These are phyloP conservation scores for Fusarium buharicum DNA, from an alignment of 2,329 filamentous ascomycete species.

Conservation along the genomic window DNA sequence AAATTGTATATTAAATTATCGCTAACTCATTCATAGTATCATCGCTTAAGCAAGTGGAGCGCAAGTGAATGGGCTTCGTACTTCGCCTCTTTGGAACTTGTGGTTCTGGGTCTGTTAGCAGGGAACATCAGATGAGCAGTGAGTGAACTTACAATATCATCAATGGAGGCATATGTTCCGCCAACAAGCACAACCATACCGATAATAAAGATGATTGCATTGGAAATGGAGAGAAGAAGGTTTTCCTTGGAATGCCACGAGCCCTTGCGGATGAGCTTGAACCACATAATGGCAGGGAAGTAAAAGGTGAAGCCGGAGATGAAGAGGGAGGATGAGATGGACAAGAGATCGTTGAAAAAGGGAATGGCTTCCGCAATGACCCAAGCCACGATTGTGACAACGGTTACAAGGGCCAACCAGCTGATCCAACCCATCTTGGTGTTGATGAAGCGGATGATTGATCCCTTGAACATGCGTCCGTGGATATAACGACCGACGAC, in stretches of 20 bases:
- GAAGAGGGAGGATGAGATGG: slow-evolving; percentile 62
- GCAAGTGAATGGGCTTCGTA: slow-evolving; percentile 47
- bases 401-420: slow-evolving; percentile 69
- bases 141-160: slow-evolving; percentile 46
- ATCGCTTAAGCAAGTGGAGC: slow-evolving; percentile 42
- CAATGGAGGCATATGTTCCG: slow-evolving; percentile 49
- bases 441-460: slow-evolving; percentile 59
- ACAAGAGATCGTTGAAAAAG: slow-evolving; percentile 75
- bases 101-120: slow-evolving; percentile 37
- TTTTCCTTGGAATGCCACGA: slow-evolving; percentile 47
- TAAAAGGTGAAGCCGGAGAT: slow-evolving; percentile 59
- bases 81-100: slow-evolving; percentile 43
- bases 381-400: slow-evolving; percentile 72
- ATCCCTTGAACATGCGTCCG: slow-evolving; percentile 57
- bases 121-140: neutral
- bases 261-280: slow-evolving; percentile 53
- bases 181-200: slow-evolving; percentile 49
- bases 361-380: slow-evolving; percentile 78
- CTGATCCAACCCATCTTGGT: slow-evolving; percentile 59
- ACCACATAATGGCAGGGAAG: slow-evolving; percentile 56
- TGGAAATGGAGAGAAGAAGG: slow-evolving; percentile 41
- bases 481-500: slow-evolving; percentile 60
- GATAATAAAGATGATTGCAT: slow-evolving; percentile 46
- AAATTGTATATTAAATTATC: slow-evolving; percentile 32
- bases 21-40: slow-evolving; percentile 19